Evolutionary conservation across 257 asterid species (phyloP), one percentile per base, ranked within the genome.

Genomic region (Fraxinus pennsylvanica): DNA sequence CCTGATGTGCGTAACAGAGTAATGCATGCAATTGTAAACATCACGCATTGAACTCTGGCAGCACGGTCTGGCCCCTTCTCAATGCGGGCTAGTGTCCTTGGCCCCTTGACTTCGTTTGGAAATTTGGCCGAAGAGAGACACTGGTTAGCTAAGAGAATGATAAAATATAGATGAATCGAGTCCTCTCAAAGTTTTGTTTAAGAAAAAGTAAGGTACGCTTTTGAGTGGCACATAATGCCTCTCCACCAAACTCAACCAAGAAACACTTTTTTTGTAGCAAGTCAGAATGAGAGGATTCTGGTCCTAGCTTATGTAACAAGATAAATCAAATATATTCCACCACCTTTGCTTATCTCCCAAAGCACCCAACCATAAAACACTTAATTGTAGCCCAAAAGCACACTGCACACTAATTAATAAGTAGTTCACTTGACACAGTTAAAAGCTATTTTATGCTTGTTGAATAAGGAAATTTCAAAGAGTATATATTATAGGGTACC

Each of bases 271-370:
- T 65, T 32, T 21, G 21, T n/a, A 68, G 73, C 54, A 73, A 63
- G 22, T 81, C 39, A 39, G 66, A 68, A 75, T 35, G n/a, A 66
- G 45, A 47, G 66, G 3, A 72, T 54, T 73, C 45, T 57, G 9
- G 68, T 39, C 81, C 74, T 81, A 88, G 77, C 97, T 92, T 92
- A 77, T 84, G 86, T 52, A 83, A 86, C 92, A 92, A 92, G 97
- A 81, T 84, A 88, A 83, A 82, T 87, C 88, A 82, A 77, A 88
- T 85, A 80, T 72, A 73, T 77, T 33, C 45, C 87, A 27, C 84
- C 88, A 87, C 96, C 96, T 92, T 92, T 92, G 96, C 97, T 91
- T 90, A 89, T 86, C 89, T 80, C 87, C 76, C 92, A 90, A 90
- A 92, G 82, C 97, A 86, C 82, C 91, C 90, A 85, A 88, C 92